Evolutionary conservation across 371 early-diverging fungal genomes (phyloP).

Genomic region (Blakeslea trispora): DNA sequence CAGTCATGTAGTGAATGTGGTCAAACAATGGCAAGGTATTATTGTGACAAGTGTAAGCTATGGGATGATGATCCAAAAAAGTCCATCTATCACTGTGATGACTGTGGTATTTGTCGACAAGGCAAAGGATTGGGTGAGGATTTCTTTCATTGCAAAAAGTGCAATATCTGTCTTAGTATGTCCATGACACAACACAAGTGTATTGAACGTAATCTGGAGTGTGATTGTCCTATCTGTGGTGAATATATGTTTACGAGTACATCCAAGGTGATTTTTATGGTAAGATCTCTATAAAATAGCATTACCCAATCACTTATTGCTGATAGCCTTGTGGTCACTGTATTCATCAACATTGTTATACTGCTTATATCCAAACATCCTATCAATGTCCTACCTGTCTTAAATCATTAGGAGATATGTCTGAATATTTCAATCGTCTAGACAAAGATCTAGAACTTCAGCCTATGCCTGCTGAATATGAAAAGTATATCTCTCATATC

Average conservation of each 20-base stretch:
- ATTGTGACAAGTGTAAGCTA: slow-evolving; percentile 91
- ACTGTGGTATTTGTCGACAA: slow-evolving; percentile 93
- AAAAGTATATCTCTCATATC: slow-evolving; percentile 65
- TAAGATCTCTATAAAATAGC: slow-evolving; percentile 34
- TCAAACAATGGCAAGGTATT: slow-evolving; percentile 73
- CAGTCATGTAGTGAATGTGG: slow-evolving; percentile 77
- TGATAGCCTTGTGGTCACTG: slow-evolving; percentile 91
- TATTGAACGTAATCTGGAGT: slow-evolving; percentile 89
- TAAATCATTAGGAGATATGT: slow-evolving; percentile 90
- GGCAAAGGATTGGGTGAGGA: slow-evolving; percentile 81
- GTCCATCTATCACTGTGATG: slow-evolving; percentile 89
- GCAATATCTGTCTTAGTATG: slow-evolving; percentile 91
- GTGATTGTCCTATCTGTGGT: slow-evolving; percentile 97
- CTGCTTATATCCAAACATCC: slow-evolving; percentile 80
- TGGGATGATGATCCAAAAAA: slow-evolving; percentile 88
- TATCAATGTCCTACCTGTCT: slow-evolving; percentile 98
- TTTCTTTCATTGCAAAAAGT: slow-evolving; percentile 94
- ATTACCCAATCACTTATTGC: background rate
- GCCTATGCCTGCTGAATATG: slow-evolving; percentile 91
- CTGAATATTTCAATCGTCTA: slow-evolving; percentile 78
- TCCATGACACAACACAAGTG: slow-evolving; percentile 84
- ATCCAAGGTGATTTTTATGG: slow-evolving; percentile 85
- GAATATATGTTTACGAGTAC: slow-evolving; percentile 93
- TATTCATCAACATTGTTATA: slow-evolving; percentile 89
- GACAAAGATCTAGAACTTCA: slow-evolving; percentile 82